A percentile compares a stretch with the other conserved stretches of the same genome.
phyloP scores from a whole-genome alignment of 495 filamentous ascomycete genomes.

The Penicillium pancosmium region DNA sequence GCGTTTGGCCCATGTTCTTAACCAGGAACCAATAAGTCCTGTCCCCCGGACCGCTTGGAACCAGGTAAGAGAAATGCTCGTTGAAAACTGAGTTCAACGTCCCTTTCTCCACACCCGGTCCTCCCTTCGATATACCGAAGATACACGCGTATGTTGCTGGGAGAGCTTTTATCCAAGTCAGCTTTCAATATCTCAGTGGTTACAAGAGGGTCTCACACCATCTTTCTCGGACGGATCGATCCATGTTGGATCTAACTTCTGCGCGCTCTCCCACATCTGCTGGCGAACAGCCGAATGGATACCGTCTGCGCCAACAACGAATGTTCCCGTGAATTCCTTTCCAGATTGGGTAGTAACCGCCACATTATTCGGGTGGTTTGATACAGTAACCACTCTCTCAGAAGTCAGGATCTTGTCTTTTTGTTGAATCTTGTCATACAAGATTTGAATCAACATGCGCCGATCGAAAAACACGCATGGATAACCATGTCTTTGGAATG shows the following conservation, averaged over 20 bases:
- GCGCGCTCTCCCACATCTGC: conserved; percentile 44
- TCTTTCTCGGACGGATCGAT: conserved; percentile 22
- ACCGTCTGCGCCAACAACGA: conserved; percentile 58
- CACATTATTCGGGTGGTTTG: conserved; percentile 23
- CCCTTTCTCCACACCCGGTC: conserved; percentile 18
- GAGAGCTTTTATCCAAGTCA: conserved; percentile 16
- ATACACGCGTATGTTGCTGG: conserved; percentile 29
- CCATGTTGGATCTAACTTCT: conserved; percentile 25
- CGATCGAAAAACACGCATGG: conserved; percentile 32
- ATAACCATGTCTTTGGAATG: conserved; percentile 21
- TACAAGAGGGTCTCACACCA: conserved; percentile 5
- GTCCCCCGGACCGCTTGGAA: conserved; percentile 25
- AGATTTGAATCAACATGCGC: conserved; percentile 31
- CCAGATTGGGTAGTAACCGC: conserved; percentile 40
- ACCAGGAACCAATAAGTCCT: conserved; percentile 29
- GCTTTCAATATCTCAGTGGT: not conserved
- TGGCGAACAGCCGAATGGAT: conserved; percentile 47
- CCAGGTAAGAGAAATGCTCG: conserved; percentile 26
- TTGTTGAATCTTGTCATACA: conserved; percentile 40
- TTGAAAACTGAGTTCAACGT: conserved; percentile 17
- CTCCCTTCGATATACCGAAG: conserved; percentile 25
- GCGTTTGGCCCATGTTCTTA: conserved; percentile 26
- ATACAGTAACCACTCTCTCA: conserved; percentile 36
- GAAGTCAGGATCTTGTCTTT: conserved; percentile 36
- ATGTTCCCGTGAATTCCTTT: conserved; percentile 35